phyloP scores from a whole-genome alignment of 345 rosid genomes.

The Eucalyptus virginea region DNA sequence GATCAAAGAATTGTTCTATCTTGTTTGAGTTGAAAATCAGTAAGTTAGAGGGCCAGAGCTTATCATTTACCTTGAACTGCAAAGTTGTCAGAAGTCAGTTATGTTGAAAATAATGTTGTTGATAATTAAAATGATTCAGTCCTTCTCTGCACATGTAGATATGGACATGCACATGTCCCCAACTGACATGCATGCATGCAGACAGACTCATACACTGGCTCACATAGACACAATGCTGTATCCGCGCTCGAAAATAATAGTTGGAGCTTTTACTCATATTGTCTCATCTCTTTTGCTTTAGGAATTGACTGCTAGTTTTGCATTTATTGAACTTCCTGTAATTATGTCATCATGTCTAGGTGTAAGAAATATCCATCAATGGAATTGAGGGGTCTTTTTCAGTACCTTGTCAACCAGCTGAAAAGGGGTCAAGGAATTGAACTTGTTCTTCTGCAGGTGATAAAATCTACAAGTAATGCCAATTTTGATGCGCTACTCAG shows the following conservation, averaged over 20 bases:
- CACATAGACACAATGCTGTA: background rate
- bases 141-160: background rate
- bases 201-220: background rate
- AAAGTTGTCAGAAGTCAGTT: background rate
- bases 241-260: background rate
- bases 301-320: background rate
- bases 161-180: background rate
- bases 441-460: conserved; percentile 93
- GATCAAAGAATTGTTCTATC: background rate
- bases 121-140: background rate
- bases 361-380: conserved; percentile 98
- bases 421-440: conserved; percentile 96
- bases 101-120: background rate
- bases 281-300: background rate
- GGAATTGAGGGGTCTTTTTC: conserved; percentile 98
- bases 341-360: conserved; percentile 16
- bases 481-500: background rate
- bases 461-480: background rate
- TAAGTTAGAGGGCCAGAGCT: background rate
- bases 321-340: background rate
- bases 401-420: conserved; percentile 94
- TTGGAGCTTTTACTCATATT: background rate
- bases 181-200: background rate
- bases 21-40: background rate
- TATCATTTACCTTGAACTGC: background rate